Conservation (phyloP, 2,329 filamentous ascomycete species). For the Purpureocillium lavendulum region DNA sequence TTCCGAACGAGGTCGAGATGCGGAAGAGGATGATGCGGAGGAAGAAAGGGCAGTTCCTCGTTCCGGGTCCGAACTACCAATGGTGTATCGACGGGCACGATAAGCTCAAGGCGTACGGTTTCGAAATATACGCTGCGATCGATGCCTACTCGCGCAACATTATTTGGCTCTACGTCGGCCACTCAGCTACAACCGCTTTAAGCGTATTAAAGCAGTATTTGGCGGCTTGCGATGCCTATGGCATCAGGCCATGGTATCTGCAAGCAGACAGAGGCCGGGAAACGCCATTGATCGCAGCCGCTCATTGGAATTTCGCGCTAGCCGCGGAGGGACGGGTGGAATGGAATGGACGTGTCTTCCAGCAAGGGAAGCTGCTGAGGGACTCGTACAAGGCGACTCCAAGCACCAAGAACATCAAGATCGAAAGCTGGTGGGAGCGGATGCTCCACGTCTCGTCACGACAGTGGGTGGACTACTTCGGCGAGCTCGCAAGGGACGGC, state of each 20-base stretch:
- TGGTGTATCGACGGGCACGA: conserved; percentile 6
- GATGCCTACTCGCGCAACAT: conserved; percentile 7
- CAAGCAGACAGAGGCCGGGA: background rate
- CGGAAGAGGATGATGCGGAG: conserved; percentile 2
- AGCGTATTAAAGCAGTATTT: conserved; percentile 5
- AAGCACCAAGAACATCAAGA: conserved; percentile 2
- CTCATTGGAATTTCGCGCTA: background rate
- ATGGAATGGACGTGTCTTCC: background rate
- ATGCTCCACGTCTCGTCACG: conserved; percentile 2
- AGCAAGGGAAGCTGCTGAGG: background rate
- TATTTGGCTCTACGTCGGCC: conserved; percentile 4
- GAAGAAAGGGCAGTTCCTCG: conserved; percentile 4
- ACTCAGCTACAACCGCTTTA: conserved; percentile 3
- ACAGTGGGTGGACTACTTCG: conserved; percentile 4
- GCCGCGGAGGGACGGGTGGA: background rate
- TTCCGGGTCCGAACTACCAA: conserved; percentile 5
- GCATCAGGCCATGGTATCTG: background rate
- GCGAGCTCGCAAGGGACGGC: conserved; percentile 4
- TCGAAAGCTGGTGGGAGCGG: conserved; percentile 2
- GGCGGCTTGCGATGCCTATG: background rate
- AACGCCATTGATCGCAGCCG: background rate
- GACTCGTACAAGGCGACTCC: conserved; percentile 1
- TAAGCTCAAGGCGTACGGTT: conserved; percentile 6
- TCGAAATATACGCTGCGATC: conserved; percentile 6
- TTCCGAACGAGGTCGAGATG: conserved; percentile 5